These are phyloP conservation scores for Lupinus albus DNA, from an alignment of 306 rosid genomes.

Conservation along the genomic window DNA sequence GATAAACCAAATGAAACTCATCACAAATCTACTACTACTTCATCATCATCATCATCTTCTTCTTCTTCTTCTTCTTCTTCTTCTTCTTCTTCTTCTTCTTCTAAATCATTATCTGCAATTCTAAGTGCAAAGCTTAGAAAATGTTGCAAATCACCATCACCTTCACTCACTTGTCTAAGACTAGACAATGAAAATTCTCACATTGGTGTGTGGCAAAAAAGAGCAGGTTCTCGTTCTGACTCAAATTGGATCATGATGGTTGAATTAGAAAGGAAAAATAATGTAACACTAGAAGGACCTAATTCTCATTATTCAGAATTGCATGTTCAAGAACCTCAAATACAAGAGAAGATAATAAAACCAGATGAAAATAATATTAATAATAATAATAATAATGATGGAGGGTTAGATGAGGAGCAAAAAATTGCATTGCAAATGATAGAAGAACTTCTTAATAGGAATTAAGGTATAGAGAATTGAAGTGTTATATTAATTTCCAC, in stretches of 20 bases:
- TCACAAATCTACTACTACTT: neutral
- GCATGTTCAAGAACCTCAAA: neutral
- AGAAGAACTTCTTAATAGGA: slow-evolving; percentile 72
- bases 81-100: slow-evolving; percentile 26
- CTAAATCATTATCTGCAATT: slow-evolving; percentile 54
- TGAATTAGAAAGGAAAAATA: slow-evolving; percentile 51
- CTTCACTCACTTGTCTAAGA: slow-evolving; percentile 78
- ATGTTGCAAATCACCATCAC: slow-evolving; percentile 67
- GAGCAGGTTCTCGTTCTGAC: slow-evolving; percentile 59
- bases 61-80: slow-evolving; percentile 10
- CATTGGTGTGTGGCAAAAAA: slow-evolving; percentile 82
- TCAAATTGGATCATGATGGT: slow-evolving; percentile 90
- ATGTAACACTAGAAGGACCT: neutral
- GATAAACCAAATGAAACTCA: slow-evolving; percentile 29
- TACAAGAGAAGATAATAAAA: slow-evolving; percentile 29
- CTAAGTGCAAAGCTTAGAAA: slow-evolving; percentile 70
- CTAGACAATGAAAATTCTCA: slow-evolving; percentile 80
- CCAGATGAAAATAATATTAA: slow-evolving; percentile 40
- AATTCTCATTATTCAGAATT: neutral
- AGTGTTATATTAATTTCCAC: slow-evolving; percentile 27
- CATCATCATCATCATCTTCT: slow-evolving; percentile 1
- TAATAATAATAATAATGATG: slow-evolving; percentile 7
- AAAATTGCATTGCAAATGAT: slow-evolving; percentile 73
- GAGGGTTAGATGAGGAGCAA: slow-evolving; percentile 56
- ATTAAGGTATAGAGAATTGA: slow-evolving; percentile 19